Evolutionary conservation across 495 filamentous ascomycete genomes (phyloP).

Genomic region (Aspergillus ellipticus): DNA sequence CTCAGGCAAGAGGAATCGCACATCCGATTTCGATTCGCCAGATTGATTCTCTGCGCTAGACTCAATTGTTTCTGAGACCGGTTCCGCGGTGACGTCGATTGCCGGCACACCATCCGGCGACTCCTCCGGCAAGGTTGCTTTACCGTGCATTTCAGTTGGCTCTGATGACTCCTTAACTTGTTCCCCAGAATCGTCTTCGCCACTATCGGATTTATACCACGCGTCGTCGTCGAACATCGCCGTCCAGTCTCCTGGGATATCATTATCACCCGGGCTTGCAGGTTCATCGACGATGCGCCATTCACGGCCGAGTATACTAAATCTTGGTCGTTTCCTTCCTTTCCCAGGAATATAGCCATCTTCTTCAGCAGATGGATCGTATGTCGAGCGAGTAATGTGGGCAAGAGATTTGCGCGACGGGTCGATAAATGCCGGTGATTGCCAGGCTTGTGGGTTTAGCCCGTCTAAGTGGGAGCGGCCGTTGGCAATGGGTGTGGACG

Average conservation of each 20-base stretch:
- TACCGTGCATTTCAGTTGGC: neutral
- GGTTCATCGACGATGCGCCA: slow-evolving; percentile 72
- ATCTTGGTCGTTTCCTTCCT: slow-evolving; percentile 68
- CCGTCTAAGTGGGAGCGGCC: slow-evolving; percentile 4
- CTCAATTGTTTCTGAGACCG: neutral
- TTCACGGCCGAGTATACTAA: slow-evolving; percentile 59
- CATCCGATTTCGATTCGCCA: slow-evolving; percentile 22
- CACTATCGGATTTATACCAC: slow-evolving; percentile 14
- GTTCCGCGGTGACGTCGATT: neutral
- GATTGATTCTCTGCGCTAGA: slow-evolving; percentile 7
- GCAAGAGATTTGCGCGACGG: slow-evolving; percentile 59
- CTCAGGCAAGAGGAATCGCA: slow-evolving; percentile 8
- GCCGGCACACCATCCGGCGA: neutral
- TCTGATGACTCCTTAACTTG: neutral
- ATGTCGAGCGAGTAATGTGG: slow-evolving; percentile 52
- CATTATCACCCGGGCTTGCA: slow-evolving; percentile 58
- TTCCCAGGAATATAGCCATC: slow-evolving; percentile 59
- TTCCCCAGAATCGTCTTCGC: slow-evolving; percentile 3
- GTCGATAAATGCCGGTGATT: slow-evolving; percentile 75
- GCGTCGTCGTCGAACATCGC: slow-evolving; percentile 36
- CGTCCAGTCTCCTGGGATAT: slow-evolving; percentile 27
- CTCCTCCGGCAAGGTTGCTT: neutral
- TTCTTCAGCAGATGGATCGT: slow-evolving; percentile 69
- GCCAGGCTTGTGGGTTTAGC: slow-evolving; percentile 38
- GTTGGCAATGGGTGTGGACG: slow-evolving; percentile 25